Evolutionary conservation across 108 stramenopile species (phyloP).

Genomic region (Licmophora abbreviata): DNA sequence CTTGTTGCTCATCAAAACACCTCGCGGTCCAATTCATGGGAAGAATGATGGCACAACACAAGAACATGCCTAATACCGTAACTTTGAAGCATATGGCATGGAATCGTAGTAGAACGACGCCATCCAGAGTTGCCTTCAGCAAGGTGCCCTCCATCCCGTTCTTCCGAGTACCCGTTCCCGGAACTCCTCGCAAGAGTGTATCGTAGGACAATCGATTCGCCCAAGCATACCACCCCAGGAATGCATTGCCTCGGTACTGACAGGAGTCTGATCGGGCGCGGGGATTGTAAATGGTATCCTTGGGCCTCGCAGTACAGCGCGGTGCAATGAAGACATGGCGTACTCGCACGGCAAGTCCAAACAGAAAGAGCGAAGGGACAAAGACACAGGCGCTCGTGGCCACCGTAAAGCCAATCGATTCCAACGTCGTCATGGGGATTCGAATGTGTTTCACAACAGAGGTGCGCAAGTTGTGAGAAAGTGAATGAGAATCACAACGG

Average conservation of each 20-base stretch:
- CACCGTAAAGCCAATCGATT: conserved; percentile 39
- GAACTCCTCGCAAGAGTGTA: conserved; percentile 63
- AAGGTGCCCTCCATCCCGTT: conserved; percentile 53
- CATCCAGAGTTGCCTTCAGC: conserved; percentile 75
- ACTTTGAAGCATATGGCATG: conserved; percentile 67
- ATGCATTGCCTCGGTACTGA: conserved; percentile 57
- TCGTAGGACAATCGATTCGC: conserved; percentile 49
- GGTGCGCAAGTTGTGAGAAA: no score
- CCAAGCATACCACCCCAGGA: conserved; percentile 73
- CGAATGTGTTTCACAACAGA: no score
- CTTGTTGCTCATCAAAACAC: conserved; percentile 9
- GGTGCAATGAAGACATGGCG: conserved; percentile 50
- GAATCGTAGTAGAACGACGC: conserved; percentile 70
- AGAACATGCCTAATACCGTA: conserved; percentile 31
- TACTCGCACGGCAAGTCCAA: conserved; percentile 38
- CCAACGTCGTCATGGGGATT: conserved; percentile 25
- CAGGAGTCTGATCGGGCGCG: conserved; percentile 9
- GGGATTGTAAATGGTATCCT: conserved; percentile 59
- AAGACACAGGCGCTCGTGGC: conserved; percentile 18
- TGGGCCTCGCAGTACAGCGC: conserved; percentile 56
- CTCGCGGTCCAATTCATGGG: conserved; percentile 60
- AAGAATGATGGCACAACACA: conserved; percentile 52
- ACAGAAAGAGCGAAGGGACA: conserved; percentile 27
- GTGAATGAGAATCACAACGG: no score
- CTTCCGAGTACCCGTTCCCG: conserved; percentile 72